Evolutionary conservation across 768 basidiomycete genomes (phyloP), one percentile per base, ranked within the genome.

Genomic region (Leucosporidium scottii): DNA sequence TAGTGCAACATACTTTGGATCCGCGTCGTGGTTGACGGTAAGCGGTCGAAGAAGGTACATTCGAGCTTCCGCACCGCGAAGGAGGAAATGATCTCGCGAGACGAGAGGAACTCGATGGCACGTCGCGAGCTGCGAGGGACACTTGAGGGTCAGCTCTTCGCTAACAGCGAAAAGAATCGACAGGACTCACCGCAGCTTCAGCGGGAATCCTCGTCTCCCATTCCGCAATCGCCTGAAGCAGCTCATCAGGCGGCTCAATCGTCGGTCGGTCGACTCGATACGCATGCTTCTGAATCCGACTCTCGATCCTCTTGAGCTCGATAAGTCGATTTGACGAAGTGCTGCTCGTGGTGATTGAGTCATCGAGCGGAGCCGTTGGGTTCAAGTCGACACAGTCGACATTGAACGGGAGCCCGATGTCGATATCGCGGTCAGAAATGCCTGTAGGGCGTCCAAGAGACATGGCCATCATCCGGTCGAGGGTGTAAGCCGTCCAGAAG

Each of bases 371-470:
- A 30, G 25, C n/a, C 53, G 58, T 18, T 71, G 62, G 65, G 28
- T 62, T 62, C 7, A 70, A 54, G 44, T 74, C 68, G 53, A 68
- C 53, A 31, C 70, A 75, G n/a, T 76, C 73, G n/a, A 67, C 64
- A 39, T 77, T 70, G 12, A 76, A 48, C 0, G 75, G 75, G 0
- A 75, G 62, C 20, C 74, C 74, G 39, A 73, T 70, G 60, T 77
- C 76, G 55, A 75, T 73, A 59, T 77, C 76, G 39, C 73, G 66
- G 61, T 77, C 76, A 12, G 71, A 62, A 36, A 77, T 73, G 15
- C 73, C 68, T 4, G 62, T 56, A 0, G 76, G 76, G 13, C 76
- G 56, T 6, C 76, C 76, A 2, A 77, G 69, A 4, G 66, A 34
- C 49, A 74, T 64, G 0, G 70, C 61, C 48, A 74, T 68, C 76